A percentile compares a stretch with the other conserved stretches of the same genome.
These are phyloP conservation scores for Extremus antarcticus DNA, from an alignment of 495 filamentous ascomycete genomes.

Conservation along the genomic window DNA sequence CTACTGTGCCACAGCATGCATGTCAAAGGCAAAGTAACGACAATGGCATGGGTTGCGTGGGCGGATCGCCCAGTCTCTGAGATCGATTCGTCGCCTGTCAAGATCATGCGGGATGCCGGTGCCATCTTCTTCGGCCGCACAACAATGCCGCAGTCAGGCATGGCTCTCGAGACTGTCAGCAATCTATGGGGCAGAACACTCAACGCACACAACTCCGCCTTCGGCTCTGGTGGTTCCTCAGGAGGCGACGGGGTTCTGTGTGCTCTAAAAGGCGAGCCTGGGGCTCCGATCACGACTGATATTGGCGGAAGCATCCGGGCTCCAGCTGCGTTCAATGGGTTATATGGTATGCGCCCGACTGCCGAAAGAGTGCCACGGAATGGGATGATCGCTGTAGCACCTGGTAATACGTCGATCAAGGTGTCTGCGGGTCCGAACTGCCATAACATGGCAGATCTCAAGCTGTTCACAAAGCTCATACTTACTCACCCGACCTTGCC, in stretches of 20 bases:
- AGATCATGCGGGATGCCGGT: slow-evolving; percentile 15
- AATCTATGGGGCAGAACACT: slow-evolving; percentile 55
- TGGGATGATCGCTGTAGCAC: slow-evolving; percentile 29
- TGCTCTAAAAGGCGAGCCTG: slow-evolving; percentile 33
- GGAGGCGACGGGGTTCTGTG: slow-evolving; percentile 46
- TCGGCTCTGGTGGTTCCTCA: slow-evolving; percentile 53
- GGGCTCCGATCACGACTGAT: slow-evolving; percentile 20
- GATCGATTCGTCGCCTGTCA: slow-evolving; percentile 2
- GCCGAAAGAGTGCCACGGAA: slow-evolving; percentile 1
- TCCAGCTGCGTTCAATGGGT: slow-evolving; percentile 20
- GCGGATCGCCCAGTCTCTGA: not conserved
- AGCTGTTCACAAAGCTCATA: slow-evolving; percentile 45
- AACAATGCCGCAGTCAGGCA: slow-evolving; percentile 39
- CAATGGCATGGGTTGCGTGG: slow-evolving; percentile 20
- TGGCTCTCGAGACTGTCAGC: slow-evolving; percentile 32
- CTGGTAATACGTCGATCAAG: slow-evolving; percentile 35
- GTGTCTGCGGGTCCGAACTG: slow-evolving; percentile 47
- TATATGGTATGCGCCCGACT: slow-evolving; percentile 9
- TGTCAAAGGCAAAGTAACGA: slow-evolving; percentile 14
- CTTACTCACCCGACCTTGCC: slow-evolving; percentile 9
- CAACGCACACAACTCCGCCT: slow-evolving; percentile 50
- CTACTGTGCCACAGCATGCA: not conserved
- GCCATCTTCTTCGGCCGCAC: slow-evolving; percentile 45
- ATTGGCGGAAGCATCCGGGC: slow-evolving; percentile 24
- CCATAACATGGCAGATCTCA: slow-evolving; percentile 45